These are phyloP conservation scores for Scedosporium minutisporum DNA, from an alignment of 2,329 filamentous ascomycete genomes.

Conservation along the genomic window DNA sequence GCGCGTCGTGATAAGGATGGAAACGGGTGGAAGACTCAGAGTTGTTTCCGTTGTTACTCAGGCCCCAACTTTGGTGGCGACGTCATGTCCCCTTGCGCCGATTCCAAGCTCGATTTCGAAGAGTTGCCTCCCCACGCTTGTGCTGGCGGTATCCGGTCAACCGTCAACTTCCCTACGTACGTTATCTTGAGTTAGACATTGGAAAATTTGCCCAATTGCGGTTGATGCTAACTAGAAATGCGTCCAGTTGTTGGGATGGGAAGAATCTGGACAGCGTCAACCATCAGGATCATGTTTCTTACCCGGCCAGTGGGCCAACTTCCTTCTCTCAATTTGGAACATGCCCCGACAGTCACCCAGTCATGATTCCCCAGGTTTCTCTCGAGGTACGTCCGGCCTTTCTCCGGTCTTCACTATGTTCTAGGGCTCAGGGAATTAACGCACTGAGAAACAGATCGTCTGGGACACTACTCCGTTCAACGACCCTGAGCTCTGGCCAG, in stretches of 20 bases:
- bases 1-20: slow-evolving; percentile 33
- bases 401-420: background rate
- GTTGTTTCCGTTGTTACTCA: slow-evolving; percentile 29
- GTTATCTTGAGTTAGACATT: slow-evolving; percentile 15
- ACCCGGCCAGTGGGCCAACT: slow-evolving; percentile 28
- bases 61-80: slow-evolving; percentile 26
- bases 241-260: slow-evolving; percentile 31
- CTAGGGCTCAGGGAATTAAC: background rate
- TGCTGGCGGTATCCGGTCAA: slow-evolving; percentile 32
- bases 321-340: slow-evolving; percentile 15
- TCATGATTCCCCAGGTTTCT: slow-evolving; percentile 30
- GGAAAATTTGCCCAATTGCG: background rate
- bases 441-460: slow-evolving; percentile 15
- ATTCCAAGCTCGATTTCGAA: slow-evolving; percentile 33
- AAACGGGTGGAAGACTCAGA: slow-evolving; percentile 29
- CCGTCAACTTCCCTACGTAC: slow-evolving; percentile 37
- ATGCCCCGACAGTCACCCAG: slow-evolving; percentile 27
- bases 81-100: slow-evolving; percentile 23
- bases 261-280: slow-evolving; percentile 32
- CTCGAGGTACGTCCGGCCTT: slow-evolving; percentile 13
- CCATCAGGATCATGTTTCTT: slow-evolving; percentile 32
- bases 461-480: slow-evolving; percentile 28
- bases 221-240: background rate
- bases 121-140: slow-evolving; percentile 27
- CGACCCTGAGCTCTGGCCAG: slow-evolving; percentile 25